Conservation (phyloP, 2,329 filamentous ascomycete genomes). For the Tolypocladium tundrense region DNA sequence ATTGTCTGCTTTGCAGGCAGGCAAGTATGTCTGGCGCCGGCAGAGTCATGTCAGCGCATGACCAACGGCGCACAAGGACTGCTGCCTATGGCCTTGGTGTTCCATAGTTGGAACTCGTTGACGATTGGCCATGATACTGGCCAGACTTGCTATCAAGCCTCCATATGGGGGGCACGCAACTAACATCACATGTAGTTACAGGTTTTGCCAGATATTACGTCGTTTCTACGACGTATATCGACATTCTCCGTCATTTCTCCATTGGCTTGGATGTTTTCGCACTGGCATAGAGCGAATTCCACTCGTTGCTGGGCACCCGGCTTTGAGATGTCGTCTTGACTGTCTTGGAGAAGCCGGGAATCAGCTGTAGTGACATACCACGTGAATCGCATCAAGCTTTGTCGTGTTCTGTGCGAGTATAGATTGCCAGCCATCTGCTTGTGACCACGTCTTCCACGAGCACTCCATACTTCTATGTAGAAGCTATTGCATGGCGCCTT, state of each 20-base stretch:
- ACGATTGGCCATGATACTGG: background rate
- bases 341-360: conserved; percentile 43
- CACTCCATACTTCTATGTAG: background rate
- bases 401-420: background rate
- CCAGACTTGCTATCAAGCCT: background rate
- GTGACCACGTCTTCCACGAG: too few species aligned
- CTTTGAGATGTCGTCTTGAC: conserved; percentile 45
- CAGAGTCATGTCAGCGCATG: background rate
- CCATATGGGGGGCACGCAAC: background rate
- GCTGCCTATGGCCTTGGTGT: background rate
- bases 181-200: conserved; percentile 1
- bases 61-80: background rate
- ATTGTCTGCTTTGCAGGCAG: background rate
- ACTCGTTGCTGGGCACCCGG: conserved; percentile 48
- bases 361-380: conserved; percentile 47
- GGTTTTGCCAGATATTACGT: conserved; percentile 24
- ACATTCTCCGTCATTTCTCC: conserved; percentile 34
- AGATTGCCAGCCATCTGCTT: background rate
- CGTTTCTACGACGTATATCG: conserved; percentile 29
- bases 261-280: conserved; percentile 45
- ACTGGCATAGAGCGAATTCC: conserved; percentile 40
- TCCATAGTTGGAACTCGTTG: background rate
- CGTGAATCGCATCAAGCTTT: background rate
- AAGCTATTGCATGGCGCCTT: background rate
- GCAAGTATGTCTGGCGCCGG: background rate